phyloP scores from a whole-genome alignment of 257 asterid species.

The Paulownia fortunei region DNA sequence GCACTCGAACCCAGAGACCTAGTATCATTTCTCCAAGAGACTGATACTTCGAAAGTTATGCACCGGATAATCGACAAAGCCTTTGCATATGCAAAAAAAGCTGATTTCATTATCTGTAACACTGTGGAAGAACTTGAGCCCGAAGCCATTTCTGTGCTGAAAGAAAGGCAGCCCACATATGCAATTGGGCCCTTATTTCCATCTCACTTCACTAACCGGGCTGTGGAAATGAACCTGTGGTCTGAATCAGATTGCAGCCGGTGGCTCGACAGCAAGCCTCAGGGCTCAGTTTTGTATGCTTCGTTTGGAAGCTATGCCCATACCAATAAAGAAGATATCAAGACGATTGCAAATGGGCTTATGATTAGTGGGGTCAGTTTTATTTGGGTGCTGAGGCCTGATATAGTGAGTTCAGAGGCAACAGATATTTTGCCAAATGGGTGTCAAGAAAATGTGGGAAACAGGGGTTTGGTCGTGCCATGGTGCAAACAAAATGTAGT shows the following conservation, averaged over 20 bases:
- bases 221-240: conserved; percentile 21
- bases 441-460: conserved; percentile 7
- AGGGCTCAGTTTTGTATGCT: conserved; percentile 28
- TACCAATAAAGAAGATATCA: conserved; percentile 10
- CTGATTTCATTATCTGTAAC: conserved; percentile 59
- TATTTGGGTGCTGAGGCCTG: conserved; percentile 35
- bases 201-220: conserved; percentile 23
- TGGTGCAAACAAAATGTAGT: conserved; percentile 30
- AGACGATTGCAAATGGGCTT: conserved; percentile 30
- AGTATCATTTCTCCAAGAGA: conserved; percentile 48
- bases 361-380: conserved; percentile 23
- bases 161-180: conserved; percentile 3
- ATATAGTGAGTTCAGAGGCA: neutral
- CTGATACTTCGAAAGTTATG: conserved; percentile 10
- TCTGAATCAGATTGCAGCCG: conserved; percentile 27
- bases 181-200: conserved; percentile 34
- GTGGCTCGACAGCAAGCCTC: conserved; percentile 32
- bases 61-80: conserved; percentile 48
- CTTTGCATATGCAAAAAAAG: conserved; percentile 41
- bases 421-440: conserved; percentile 22
- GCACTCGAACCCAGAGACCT: conserved; percentile 43
- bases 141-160: conserved; percentile 14
- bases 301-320: conserved; percentile 33
- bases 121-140: conserved; percentile 58
- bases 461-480: conserved; percentile 21